Conservation (phyloP, 2,329 filamentous ascomycete genomes). For the Diaporthe citrichinensis region DNA sequence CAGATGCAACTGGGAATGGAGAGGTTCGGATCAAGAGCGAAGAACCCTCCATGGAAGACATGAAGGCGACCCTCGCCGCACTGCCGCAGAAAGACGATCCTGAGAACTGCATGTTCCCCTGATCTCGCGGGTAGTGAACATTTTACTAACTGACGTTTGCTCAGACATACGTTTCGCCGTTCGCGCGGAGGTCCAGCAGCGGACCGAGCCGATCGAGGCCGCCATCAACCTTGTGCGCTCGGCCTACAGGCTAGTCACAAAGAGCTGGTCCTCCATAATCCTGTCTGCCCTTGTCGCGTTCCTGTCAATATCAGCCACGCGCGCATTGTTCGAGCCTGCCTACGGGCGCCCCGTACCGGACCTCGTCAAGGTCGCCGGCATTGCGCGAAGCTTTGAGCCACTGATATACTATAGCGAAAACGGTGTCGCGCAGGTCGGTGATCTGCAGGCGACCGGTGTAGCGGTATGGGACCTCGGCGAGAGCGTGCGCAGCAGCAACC, state of each 20-base stretch:
- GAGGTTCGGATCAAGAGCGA: conserved; percentile 41
- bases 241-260: conserved; percentile 72
- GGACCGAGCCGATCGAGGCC: conserved; percentile 86
- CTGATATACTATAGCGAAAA: conserved; percentile 96
- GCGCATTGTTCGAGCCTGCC: conserved; percentile 78
- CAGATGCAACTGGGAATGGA: conserved; percentile 28
- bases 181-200: conserved; percentile 89
- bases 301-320: conserved; percentile 75
- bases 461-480: conserved; percentile 96
- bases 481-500: conserved; percentile 88
- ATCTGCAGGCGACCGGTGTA: conserved; percentile 90
- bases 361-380: conserved; percentile 88
- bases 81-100: conserved; percentile 51
- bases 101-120: conserved; percentile 65
- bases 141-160: conserved; percentile 44
- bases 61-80: conserved; percentile 49
- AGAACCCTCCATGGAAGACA: conserved; percentile 43
- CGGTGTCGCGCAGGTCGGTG: conserved; percentile 86
- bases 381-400: conserved; percentile 93
- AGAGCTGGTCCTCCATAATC: conserved; percentile 78
- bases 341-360: conserved; percentile 80
- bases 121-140: conserved; percentile 37
- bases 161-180: conserved; percentile 90
- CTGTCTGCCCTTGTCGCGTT: conserved; percentile 73
- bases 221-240: conserved; percentile 74